Conservation (phyloP, 164 flowering plant genomes). For the Saururus chinensis region DNA sequence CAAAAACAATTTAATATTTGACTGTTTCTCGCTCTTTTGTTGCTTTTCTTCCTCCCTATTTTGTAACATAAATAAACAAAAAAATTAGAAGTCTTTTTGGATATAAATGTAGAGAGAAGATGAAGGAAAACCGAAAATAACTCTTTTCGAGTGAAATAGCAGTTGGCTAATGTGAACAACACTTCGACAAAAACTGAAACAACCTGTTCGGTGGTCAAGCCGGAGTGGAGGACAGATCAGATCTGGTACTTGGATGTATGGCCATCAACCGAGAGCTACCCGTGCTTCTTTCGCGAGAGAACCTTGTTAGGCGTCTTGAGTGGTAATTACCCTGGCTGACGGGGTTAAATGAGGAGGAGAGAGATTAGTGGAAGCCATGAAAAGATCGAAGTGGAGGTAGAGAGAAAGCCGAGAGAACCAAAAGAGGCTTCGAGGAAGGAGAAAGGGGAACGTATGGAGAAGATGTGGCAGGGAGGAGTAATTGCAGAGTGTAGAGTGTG, state of each 20-base stretch:
- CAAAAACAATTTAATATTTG: too few species aligned
- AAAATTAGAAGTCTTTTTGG: too few species aligned
- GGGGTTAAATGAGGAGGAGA: too few species aligned
- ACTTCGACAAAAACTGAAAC: neutral
- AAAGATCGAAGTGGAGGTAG: neutral
- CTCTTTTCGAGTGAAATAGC: neutral
- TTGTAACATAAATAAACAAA: neutral
- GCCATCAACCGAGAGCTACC: neutral
- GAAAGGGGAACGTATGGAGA: constrained; percentile 7
- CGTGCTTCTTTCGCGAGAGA: too few species aligned
- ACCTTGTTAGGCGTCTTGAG: too few species aligned
- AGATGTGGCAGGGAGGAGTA: constrained; percentile 22
- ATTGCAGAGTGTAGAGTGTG: constrained; percentile 21
- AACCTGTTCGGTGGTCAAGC: constrained; percentile 1
- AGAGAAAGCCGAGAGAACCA: neutral
- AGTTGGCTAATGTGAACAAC: neutral
- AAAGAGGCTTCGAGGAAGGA: neutral
- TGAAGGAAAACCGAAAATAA: neutral
- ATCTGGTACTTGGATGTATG: constrained; percentile 4
- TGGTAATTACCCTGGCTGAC: too few species aligned
- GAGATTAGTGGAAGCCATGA: neutral
- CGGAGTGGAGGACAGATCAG: neutral
- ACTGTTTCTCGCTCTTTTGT: neutral
- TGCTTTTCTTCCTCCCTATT: too few species aligned
- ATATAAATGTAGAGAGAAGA: too few species aligned